Evolutionary conservation across 1,284 basidiomycete genomes (phyloP).

Genomic region (Cryptococcus sp.): DNA sequence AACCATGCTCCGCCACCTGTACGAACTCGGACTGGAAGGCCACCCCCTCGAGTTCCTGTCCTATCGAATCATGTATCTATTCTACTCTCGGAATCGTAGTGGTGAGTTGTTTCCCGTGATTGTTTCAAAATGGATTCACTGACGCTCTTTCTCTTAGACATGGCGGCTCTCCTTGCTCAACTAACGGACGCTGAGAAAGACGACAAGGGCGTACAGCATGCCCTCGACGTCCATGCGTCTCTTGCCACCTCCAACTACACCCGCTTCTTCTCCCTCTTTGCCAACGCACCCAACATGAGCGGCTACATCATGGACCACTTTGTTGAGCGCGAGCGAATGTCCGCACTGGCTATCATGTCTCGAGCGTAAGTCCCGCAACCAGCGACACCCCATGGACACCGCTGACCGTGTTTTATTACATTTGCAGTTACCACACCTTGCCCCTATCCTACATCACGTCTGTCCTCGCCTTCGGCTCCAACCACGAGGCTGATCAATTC

Average conservation of each 20-base stretch:
- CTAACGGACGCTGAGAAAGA: constrained; percentile 85
- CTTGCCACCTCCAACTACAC: constrained; percentile 92
- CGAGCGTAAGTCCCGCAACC: constrained; percentile 72
- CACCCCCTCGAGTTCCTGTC: constrained; percentile 93
- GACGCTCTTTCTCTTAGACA: constrained; percentile 59
- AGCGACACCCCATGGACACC: background rate
- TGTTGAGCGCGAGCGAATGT: constrained; percentile 83
- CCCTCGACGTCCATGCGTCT: constrained; percentile 81
- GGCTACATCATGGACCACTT: constrained; percentile 99
- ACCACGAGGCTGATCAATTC: constrained; percentile 66
- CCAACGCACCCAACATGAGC: constrained; percentile 90
- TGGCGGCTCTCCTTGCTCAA: constrained; percentile 92
- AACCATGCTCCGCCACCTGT: constrained; percentile 81
- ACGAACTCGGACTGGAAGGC: constrained; percentile 87
- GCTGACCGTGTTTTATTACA: background rate
- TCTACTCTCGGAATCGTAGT: constrained; percentile 90
- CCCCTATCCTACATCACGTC: constrained; percentile 71
- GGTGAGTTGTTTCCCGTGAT: constrained; percentile 62
- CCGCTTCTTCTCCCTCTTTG: constrained; percentile 80
- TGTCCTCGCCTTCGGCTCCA: constrained; percentile 77
- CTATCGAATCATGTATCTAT: constrained; percentile 92
- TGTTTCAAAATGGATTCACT: no score
- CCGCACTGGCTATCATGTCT: constrained; percentile 82
- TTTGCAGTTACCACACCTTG: constrained; percentile 68
- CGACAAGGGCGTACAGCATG: constrained; percentile 76